A percentile compares a stretch with the other conserved stretches of the same genome.
phyloP scores from a whole-genome alignment of 2,329 filamentous ascomycete genomes.

The Aciculosporium take region DNA sequence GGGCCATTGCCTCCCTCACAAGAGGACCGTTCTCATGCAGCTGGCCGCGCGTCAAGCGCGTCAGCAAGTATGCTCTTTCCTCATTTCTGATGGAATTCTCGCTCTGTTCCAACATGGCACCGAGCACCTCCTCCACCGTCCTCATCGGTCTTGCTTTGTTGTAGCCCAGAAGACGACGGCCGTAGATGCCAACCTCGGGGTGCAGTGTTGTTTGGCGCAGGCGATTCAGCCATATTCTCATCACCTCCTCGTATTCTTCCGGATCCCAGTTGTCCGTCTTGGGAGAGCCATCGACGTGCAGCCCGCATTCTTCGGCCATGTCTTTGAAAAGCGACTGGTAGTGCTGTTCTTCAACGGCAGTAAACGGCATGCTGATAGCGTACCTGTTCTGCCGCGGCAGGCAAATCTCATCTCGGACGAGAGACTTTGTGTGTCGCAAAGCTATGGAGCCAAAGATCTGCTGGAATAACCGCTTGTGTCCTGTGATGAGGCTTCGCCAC shows the following conservation, averaged over 20 bases:
- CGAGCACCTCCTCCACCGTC: slow-evolving; percentile 74
- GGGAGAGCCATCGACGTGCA: slow-evolving; percentile 52
- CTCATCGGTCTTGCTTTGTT: slow-evolving; percentile 53
- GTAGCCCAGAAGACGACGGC: slow-evolving; percentile 48
- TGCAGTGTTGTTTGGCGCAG: slow-evolving; percentile 76
- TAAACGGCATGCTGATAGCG: slow-evolving; percentile 82
- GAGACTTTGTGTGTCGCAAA: slow-evolving; percentile 73
- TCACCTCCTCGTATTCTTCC: slow-evolving; percentile 49
- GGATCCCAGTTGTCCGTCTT: slow-evolving; percentile 48
- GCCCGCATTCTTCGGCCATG: slow-evolving; percentile 55
- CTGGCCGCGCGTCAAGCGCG: slow-evolving; percentile 57
- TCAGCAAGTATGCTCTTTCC: slow-evolving; percentile 50
- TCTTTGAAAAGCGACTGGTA: slow-evolving; percentile 63
- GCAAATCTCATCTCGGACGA: slow-evolving; percentile 62
- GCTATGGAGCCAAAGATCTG: slow-evolving; percentile 58
- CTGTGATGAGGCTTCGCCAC: slow-evolving; percentile 53
- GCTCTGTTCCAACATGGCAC: slow-evolving; percentile 82
- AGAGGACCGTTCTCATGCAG: slow-evolving; percentile 61
- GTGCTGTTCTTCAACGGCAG: slow-evolving; percentile 78
- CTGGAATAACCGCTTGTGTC: slow-evolving; percentile 50
- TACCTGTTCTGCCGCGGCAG: slow-evolving; percentile 74
- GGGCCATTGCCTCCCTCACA: slow-evolving; percentile 49
- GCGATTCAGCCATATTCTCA: slow-evolving; percentile 66
- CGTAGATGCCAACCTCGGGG: slow-evolving; percentile 61
- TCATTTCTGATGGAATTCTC: slow-evolving; percentile 52